Percentiles rank a stretch among this genome's conserved stretches.
These are phyloP conservation scores for Endothia cerciana DNA, from an alignment of 2,329 filamentous ascomycete genomes.

Conservation along the genomic window DNA sequence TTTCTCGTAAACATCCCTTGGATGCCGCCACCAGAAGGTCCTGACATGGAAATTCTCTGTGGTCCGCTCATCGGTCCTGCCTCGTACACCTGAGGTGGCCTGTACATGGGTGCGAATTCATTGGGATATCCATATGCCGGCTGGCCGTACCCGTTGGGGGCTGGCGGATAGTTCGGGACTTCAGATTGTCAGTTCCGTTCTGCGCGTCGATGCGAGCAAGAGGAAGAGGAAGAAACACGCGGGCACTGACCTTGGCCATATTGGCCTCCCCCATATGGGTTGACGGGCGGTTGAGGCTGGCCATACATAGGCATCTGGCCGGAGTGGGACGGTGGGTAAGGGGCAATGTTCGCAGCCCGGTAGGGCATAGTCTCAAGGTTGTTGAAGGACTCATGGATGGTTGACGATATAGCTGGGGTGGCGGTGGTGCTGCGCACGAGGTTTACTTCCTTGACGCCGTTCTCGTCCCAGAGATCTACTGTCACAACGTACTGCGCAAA, in stretches of 20 bases:
- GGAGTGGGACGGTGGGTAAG: conserved; percentile 24
- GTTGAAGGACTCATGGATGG: conserved; percentile 77
- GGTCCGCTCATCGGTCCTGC: conserved; percentile 37
- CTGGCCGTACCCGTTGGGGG: conserved; percentile 28
- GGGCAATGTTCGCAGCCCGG: conserved; percentile 27
- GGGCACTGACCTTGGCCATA: conserved; percentile 28
- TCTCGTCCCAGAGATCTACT: conserved; percentile 70
- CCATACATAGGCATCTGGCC: conserved; percentile 28
- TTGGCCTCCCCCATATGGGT: conserved; percentile 19
- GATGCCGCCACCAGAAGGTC: conserved; percentile 55
- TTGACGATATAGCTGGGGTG: conserved; percentile 75
- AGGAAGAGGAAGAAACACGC: background rate
- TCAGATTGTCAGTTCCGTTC: background rate
- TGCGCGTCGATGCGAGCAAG: background rate
- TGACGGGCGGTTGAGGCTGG: conserved; percentile 33
- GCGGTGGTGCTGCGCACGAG: conserved; percentile 67
- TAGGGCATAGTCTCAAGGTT: conserved; percentile 45
- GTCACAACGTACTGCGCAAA: conserved; percentile 55
- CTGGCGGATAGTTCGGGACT: conserved; percentile 26
- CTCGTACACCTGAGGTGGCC: conserved; percentile 39
- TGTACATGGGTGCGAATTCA: conserved; percentile 34
- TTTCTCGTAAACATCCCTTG: conserved; percentile 90
- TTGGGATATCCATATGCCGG: conserved; percentile 25
- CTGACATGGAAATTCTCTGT: conserved; percentile 43
- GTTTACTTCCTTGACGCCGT: conserved; percentile 67